These are phyloP conservation scores for Asterophora lycoperdoides DNA, from an alignment of 768 basidiomycete genomes.

Conservation along the genomic window DNA sequence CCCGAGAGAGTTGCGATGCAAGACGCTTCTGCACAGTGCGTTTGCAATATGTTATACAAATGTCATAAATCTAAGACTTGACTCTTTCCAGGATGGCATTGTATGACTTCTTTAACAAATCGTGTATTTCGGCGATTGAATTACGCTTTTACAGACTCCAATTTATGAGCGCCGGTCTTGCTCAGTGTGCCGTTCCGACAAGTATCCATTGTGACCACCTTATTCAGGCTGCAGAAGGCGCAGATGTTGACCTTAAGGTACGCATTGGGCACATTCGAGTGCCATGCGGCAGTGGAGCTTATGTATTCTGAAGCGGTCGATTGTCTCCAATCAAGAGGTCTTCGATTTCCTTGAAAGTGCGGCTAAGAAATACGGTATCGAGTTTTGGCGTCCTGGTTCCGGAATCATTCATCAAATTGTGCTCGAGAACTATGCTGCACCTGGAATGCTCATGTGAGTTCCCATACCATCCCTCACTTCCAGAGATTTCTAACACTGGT, in stretches of 20 bases:
- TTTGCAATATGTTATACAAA: constrained; percentile 11
- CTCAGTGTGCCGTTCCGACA: constrained; percentile 77
- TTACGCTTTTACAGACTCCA: constrained; percentile 57
- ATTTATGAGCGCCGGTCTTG: constrained; percentile 95
- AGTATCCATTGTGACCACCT: constrained; percentile 98
- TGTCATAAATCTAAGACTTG: constrained; percentile 5
- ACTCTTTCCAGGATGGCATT: constrained; percentile 65
- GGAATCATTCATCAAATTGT: constrained; percentile 98
- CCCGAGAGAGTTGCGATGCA: constrained; percentile 98
- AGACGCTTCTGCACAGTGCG: constrained; percentile 87
- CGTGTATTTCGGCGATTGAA: background rate
- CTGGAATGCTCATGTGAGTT: constrained; percentile 84
- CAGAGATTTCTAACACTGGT: constrained; percentile 7
- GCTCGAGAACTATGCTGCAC: constrained; percentile 95
- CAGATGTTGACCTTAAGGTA: constrained; percentile 81
- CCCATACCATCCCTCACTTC: background rate
- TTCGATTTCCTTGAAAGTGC: constrained; percentile 97
- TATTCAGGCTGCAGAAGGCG: constrained; percentile 91
- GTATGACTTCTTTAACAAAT: constrained; percentile 37
- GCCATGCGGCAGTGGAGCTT: background rate
- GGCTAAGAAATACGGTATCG: constrained; percentile 87
- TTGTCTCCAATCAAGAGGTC: constrained; percentile 89
- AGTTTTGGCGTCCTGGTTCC: constrained; percentile 97
- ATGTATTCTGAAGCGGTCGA: constrained; percentile 54
- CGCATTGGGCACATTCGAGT: background rate